phyloP scores from a whole-genome alignment of 768 basidiomycete species.

The Kwoniella pini region DNA sequence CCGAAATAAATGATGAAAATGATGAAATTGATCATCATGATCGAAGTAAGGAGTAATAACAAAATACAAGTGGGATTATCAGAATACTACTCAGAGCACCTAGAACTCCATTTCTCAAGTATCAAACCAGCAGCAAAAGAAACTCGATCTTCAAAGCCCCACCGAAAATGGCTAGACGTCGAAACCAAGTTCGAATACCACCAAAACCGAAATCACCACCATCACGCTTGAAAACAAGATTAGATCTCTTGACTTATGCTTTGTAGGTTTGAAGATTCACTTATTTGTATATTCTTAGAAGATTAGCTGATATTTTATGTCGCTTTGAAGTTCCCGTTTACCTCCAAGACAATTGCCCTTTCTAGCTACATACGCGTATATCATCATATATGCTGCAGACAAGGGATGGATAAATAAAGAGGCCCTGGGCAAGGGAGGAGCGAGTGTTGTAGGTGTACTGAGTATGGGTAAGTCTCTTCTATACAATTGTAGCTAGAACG shows the following conservation, averaged over 20 bases:
- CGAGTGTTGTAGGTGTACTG: conserved; percentile 41
- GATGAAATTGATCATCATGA: no score
- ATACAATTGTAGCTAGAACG: neutral
- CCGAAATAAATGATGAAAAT: no score
- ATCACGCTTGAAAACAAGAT: conserved; percentile 18
- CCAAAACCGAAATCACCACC: conserved; percentile 7
- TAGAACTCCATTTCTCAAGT: neutral
- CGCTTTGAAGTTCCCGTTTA: conserved; percentile 42
- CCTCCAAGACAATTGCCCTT: conserved; percentile 45
- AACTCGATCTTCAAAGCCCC: no score
- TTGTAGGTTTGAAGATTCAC: conserved; percentile 29
- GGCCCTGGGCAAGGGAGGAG: conserved; percentile 35
- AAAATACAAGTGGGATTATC: no score
- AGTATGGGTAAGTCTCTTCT: conserved; percentile 44
- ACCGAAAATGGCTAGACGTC: conserved; percentile 17
- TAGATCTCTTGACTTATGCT: conserved; percentile 44
- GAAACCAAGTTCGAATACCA: conserved; percentile 1
- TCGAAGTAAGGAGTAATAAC: no score
- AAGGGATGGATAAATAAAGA: conserved; percentile 29
- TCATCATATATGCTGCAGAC: conserved; percentile 28
- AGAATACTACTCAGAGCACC: neutral
- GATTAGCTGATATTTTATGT: neutral
- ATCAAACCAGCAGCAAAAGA: neutral
- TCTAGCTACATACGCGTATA: conserved; percentile 36
- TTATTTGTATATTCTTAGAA: neutral